Percentiles rank a stretch among this genome's conserved stretches.
Conservation (phyloP, 441 rosid species). For the Brassica balearica region DNA sequence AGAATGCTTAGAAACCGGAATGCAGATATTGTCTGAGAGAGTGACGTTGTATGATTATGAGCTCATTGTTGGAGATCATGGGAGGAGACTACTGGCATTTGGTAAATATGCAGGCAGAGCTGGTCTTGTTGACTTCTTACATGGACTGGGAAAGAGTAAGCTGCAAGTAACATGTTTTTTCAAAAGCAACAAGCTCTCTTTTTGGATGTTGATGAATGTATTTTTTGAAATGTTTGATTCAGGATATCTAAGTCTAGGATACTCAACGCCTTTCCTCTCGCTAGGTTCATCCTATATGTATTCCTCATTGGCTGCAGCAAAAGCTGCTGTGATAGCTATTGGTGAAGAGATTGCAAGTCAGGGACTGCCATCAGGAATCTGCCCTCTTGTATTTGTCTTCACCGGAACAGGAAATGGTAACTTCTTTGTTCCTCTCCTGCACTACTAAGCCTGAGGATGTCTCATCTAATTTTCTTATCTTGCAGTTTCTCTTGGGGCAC, state of each 20-base stretch:
- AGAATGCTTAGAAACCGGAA: conserved; percentile 8
- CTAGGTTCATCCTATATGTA: conserved; percentile 90
- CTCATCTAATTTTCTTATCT: not conserved
- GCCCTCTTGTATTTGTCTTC: conserved; percentile 87
- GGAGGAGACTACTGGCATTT: conserved; percentile 80
- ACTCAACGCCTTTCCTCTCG: conserved; percentile 88
- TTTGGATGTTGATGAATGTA: conserved; percentile 24
- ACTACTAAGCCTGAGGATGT: not conserved
- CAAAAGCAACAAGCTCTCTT: not conserved
- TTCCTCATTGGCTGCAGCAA: conserved; percentile 89
- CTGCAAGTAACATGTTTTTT: not conserved
- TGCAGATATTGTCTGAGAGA: conserved; percentile 71
- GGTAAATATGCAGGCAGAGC: conserved; percentile 98
- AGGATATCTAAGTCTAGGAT: conserved; percentile 46
- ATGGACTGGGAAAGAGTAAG: conserved; percentile 84
- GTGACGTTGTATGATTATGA: conserved; percentile 88
- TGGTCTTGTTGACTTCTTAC: conserved; percentile 83
- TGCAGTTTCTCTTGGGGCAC: conserved; percentile 86
- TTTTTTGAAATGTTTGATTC: not conserved
- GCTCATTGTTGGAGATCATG: conserved; percentile 81
- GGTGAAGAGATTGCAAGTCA: conserved; percentile 86
- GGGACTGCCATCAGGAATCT: conserved; percentile 86
- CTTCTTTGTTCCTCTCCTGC: not conserved
- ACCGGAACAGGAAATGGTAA: conserved; percentile 92
- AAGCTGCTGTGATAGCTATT: conserved; percentile 84